Conservation (phyloP, 2,329 filamentous ascomycete species). For the Graphium sp. region DNA sequence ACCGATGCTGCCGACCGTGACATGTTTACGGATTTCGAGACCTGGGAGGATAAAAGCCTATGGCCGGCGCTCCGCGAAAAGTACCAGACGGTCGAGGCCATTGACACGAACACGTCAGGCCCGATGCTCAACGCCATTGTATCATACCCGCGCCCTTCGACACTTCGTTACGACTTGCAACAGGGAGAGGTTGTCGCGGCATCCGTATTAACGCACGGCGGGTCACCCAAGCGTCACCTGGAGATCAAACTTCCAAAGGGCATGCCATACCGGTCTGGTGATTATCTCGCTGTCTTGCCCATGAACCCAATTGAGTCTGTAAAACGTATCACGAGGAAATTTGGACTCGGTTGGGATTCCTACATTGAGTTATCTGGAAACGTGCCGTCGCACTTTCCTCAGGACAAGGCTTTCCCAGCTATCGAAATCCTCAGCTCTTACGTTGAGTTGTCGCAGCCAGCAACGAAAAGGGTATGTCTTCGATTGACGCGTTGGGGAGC, state of each 20-base stretch:
- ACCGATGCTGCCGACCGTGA: conserved; percentile 46
- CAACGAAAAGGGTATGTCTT: conserved; percentile 42
- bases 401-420: conserved; percentile 38
- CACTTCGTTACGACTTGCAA: conserved; percentile 45
- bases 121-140: conserved; percentile 26
- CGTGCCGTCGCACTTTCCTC: conserved; percentile 34
- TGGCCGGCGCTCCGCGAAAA: conserved; percentile 31
- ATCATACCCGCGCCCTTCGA: conserved; percentile 33
- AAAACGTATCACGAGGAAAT: conserved; percentile 44
- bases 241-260: conserved; percentile 50
- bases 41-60: conserved; percentile 43
- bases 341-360: conserved; percentile 53
- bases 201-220: conserved; percentile 29
- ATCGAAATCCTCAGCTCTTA: conserved; percentile 50
- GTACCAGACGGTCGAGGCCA: conserved; percentile 26
- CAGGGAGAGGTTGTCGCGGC: conserved; percentile 41
- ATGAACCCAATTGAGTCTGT: conserved; percentile 49
- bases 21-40: conserved; percentile 51
- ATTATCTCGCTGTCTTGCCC: conserved; percentile 61
- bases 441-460: conserved; percentile 56
- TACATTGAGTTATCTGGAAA: conserved; percentile 42
- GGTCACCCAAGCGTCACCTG: conserved; percentile 44
- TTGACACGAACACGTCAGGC: conserved; percentile 3
- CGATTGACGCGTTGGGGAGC: too few relatives aligned
- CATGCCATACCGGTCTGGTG: conserved; percentile 52